These are phyloP conservation scores for Madurella mycetomatis DNA, from an alignment of 2,329 filamentous ascomycete species.

Conservation along the genomic window DNA sequence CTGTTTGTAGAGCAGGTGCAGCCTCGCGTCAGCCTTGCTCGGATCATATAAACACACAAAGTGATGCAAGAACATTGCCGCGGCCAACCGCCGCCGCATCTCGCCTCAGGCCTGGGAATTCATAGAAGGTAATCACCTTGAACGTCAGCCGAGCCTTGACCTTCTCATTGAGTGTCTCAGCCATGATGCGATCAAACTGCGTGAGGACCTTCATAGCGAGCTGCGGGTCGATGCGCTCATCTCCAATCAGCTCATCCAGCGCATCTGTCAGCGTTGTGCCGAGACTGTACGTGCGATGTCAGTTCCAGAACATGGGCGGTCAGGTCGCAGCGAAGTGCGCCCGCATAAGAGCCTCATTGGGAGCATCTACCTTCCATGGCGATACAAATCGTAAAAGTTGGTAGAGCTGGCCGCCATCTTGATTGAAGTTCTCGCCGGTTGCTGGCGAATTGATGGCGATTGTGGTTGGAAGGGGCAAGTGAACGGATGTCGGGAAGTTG, in stretches of 20 bases:
- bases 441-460: not conserved
- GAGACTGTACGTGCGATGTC: slow-evolving; percentile 55
- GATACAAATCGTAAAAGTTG: slow-evolving; percentile 87
- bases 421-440: slow-evolving; percentile 12
- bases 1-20: slow-evolving; percentile 32
- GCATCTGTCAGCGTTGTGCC: slow-evolving; percentile 91
- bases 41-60: not conserved
- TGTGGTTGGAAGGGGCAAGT: slow-evolving; percentile 10
- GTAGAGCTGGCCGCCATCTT: slow-evolving; percentile 26
- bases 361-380: slow-evolving; percentile 80
- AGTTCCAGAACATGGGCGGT: slow-evolving; percentile 16
- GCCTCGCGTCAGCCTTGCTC: slow-evolving; percentile 4
- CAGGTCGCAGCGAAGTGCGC: not conserved
- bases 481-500: not conserved
- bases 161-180: slow-evolving; percentile 84
- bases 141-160: slow-evolving; percentile 89
- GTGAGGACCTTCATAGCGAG: slow-evolving; percentile 96
- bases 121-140: slow-evolving; percentile 62
- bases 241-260: slow-evolving; percentile 92
- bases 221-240: slow-evolving; percentile 93
- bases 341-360: not conserved
- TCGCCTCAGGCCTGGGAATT: not conserved
- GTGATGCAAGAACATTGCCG: too few species aligned
- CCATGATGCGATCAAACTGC: slow-evolving; percentile 91
- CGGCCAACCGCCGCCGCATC: not conserved